Evolutionary conservation across 169 alveolate species (phyloP), one percentile per base, ranked within the genome.

Genomic region (Plasmodium sp.): DNA sequence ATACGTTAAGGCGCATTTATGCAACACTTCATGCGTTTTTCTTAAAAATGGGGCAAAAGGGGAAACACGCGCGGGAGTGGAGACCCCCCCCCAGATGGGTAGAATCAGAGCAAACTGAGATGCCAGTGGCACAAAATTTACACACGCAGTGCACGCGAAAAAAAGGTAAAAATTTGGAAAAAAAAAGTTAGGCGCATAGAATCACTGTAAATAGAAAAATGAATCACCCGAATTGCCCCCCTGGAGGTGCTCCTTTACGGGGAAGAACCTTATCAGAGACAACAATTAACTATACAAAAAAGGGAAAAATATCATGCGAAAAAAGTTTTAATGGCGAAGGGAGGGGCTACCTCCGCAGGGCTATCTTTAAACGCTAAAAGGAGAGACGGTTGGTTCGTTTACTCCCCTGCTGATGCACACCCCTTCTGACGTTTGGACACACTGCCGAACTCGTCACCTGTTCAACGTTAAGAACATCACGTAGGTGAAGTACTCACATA

Each of bases 401-500:
- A 67, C 4, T 2, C 39, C 77, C 14, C 39, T 27, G 39, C 41
- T 67, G 39, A 31, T 39, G 9, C 27, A 31, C n/a, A 27, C 39
- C 27, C n/a, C 77, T 67, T 67, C 43, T 14, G n/a, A 27, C 43
- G 6, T 18, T 22, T 27, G 39, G 41, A 31, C n/a, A 3, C 77
- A 67, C 34, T n/a, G 2, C 77, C 12, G 31, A 41, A 43, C 34
- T 41, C 31, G 3, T 82, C 79, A 82, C 71, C 18, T 82, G 36
- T n/a, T 86, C 48, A 86, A 79, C 39, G 93, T 54, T 54, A 86
- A 36, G 71, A 75, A 75, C 93, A 86, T 86, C 22, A 86, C 39
- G 34, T 86, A 86, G 31, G 93, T 79, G 67, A 86, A 86, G 34
- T 45, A 71, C 45, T 86, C 93, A 54, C 93, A 86, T 86, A 86